phyloP scores from a whole-genome alignment of 2,329 filamentous ascomycete species.

The Fusarium oxysporum region DNA sequence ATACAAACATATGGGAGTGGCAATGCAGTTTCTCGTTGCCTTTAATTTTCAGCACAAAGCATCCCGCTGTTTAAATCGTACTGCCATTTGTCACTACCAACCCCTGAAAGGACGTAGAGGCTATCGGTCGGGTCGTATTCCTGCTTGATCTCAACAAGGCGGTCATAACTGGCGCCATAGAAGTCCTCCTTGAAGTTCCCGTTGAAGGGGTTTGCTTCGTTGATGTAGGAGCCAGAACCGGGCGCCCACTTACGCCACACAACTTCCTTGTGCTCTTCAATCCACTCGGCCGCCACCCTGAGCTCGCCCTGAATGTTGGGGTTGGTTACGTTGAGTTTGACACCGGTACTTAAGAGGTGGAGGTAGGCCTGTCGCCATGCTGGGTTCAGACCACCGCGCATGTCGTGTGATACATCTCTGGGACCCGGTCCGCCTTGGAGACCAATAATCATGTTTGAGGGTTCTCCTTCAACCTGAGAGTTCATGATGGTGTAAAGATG shows the following conservation, averaged over 20 bases:
- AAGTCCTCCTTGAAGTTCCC: not conserved
- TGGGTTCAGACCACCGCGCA: not conserved
- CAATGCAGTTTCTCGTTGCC: not conserved
- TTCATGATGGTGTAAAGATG: too few species aligned
- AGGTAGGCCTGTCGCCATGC: not conserved
- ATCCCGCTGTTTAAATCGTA: not conserved
- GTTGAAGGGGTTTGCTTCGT: not conserved
- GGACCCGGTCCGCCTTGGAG: not conserved
- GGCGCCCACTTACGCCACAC: not conserved
- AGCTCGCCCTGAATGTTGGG: not conserved
- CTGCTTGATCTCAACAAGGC: too few species aligned
- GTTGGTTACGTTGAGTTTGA: not conserved
- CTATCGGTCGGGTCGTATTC: not conserved
- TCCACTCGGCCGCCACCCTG: not conserved
- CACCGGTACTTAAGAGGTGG: not conserved
- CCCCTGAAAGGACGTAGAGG: not conserved
- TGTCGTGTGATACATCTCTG: not conserved
- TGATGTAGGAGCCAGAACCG: not conserved
- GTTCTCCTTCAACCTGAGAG: too few species aligned
- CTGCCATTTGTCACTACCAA: not conserved
- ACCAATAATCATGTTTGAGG: not conserved
- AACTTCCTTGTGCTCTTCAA: not conserved
- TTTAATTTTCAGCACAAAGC: not conserved
- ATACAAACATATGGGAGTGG: not conserved
- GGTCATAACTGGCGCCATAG: not conserved